Conservation (phyloP, 345 rosid species). For the Bruguiera parviflora region DNA sequence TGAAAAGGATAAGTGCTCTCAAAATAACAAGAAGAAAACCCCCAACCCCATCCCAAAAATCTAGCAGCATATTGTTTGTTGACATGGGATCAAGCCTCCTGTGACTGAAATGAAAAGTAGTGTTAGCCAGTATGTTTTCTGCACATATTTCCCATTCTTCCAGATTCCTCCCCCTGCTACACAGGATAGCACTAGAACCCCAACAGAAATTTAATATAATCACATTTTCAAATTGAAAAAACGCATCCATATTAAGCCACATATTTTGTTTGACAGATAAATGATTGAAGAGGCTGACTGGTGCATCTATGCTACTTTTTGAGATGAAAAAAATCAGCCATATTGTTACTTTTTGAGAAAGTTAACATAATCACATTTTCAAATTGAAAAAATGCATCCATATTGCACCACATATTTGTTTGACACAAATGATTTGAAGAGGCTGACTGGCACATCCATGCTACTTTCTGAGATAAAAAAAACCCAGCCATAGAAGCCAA, state of each 20-base stretch:
- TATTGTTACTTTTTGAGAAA: no score
- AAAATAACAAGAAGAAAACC: no score
- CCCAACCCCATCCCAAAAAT: no score
- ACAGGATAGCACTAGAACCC: no score
- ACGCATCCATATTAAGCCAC: not conserved
- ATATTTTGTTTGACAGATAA: not conserved
- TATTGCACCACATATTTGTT: not conserved
- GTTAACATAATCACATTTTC: not conserved
- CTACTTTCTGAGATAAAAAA: not conserved
- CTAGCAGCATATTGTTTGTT: no score
- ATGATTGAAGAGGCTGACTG: not conserved
- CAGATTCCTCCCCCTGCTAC: no score
- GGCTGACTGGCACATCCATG: not conserved
- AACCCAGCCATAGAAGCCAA: not conserved
- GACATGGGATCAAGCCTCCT: no score
- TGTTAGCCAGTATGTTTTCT: no score
- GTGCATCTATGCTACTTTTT: not conserved
- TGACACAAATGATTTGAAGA: not conserved
- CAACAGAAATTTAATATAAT: not conserved
- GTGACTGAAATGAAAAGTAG: no score
- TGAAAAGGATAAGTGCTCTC: no score
- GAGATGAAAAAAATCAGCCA: not conserved
- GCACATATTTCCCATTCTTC: no score
- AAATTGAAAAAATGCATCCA: not conserved
- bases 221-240: not conserved